Percentiles rank a stretch among this genome's conserved stretches.
phyloP scores from a whole-genome alignment of 179 eudicot genomes.

The Pouteria campechiana region DNA sequence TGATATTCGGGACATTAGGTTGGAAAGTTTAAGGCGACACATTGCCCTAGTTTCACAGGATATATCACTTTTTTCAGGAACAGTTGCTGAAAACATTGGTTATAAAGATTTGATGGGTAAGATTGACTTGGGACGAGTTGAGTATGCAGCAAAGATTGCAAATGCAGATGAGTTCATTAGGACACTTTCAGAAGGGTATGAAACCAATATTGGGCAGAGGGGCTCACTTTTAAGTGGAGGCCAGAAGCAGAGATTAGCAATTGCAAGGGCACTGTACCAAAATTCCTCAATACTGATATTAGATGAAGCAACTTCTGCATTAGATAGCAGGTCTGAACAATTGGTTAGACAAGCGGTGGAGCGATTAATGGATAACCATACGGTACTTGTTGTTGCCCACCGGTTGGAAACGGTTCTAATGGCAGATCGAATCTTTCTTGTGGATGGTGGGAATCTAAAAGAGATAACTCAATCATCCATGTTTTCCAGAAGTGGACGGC shows the following conservation, averaged over 20 bases:
- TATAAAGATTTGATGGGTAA: conserved; percentile 60
- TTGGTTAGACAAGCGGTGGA: conserved; percentile 92
- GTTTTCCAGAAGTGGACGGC: conserved; percentile 24
- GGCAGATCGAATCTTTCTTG: conserved; percentile 66
- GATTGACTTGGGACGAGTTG: conserved; percentile 70
- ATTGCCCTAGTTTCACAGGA: conserved; percentile 90
- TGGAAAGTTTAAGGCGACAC: conserved; percentile 74
- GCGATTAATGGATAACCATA: conserved; percentile 63
- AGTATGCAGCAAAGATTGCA: conserved; percentile 70
- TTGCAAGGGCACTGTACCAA: conserved; percentile 93
- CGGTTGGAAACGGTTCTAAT: conserved; percentile 78
- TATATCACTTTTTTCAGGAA: conserved; percentile 73
- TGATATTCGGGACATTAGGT: conserved; percentile 36
- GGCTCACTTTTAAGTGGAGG: conserved; percentile 94
- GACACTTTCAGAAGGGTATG: conserved; percentile 58
- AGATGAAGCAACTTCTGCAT: conserved; percentile 97
- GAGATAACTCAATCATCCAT: conserved; percentile 61
- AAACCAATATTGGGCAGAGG: conserved; percentile 72
- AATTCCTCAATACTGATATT: conserved; percentile 72
- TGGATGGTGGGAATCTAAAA: conserved; percentile 49
- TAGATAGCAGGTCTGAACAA: conserved; percentile 82
- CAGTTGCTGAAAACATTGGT: conserved; percentile 87
- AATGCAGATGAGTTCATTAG: conserved; percentile 87
- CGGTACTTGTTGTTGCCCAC: conserved; percentile 87
- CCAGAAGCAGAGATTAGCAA: conserved; percentile 94